Evolutionary conservation across 179 eudicot species (phyloP).

Genomic region (Pouteria campechiana): DNA sequence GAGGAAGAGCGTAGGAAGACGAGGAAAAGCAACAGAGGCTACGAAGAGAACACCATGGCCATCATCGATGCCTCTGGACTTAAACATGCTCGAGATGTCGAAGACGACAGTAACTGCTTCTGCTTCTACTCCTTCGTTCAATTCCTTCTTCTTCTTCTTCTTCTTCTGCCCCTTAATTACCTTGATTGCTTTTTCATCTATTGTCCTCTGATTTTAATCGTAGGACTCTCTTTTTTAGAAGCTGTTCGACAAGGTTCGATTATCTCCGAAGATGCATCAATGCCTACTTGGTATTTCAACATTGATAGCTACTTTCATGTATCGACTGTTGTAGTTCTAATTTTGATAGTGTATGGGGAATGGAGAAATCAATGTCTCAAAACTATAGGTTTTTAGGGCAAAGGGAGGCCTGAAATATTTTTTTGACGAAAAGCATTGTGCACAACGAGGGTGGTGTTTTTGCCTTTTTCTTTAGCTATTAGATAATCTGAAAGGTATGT

Average conservation of each 20-base stretch:
- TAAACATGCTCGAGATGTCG: conserved; percentile 25
- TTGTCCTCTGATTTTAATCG: not conserved
- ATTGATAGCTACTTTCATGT: not conserved
- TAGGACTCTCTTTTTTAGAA: conserved; percentile 69
- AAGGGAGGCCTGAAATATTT: no score
- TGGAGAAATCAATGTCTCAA: not conserved
- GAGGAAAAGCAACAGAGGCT: conserved; percentile 20
- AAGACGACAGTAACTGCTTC: conserved; percentile 37
- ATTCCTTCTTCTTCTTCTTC: not conserved
- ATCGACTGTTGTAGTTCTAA: not conserved
- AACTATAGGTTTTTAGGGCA: no score
- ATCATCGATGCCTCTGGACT: conserved; percentile 59
- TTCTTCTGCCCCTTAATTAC: not conserved
- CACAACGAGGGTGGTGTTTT: no score
- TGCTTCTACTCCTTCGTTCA: not conserved
- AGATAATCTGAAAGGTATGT: no score
- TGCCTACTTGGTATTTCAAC: conserved; percentile 56
- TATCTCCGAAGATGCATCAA: conserved; percentile 38
- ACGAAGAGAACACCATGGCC: conserved; percentile 78
- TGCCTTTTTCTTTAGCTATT: no score
- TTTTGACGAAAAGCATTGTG: no score
- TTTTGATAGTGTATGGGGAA: not conserved
- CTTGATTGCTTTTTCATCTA: not conserved
- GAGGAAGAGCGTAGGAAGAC: conserved; percentile 22
- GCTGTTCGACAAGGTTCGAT: conserved; percentile 70